A percentile compares a stretch with the other conserved stretches of the same genome.
Conservation (phyloP, 805 yeast species). For the Metschnikowia lunata region DNA sequence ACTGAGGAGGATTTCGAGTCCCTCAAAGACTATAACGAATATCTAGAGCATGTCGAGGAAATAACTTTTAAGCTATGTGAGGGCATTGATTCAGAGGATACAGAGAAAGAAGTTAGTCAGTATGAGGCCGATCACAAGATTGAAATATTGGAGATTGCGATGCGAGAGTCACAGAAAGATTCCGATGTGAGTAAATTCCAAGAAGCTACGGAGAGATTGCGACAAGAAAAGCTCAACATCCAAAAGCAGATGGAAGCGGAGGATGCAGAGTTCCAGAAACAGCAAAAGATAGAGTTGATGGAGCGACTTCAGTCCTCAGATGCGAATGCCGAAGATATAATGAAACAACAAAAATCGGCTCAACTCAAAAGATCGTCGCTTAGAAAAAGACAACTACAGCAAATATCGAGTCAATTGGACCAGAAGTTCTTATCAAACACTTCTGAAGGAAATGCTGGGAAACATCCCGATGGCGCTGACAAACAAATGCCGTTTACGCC, state of each 20-base stretch:
- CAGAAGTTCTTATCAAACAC: constrained; percentile 31
- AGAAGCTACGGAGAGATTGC: constrained; percentile 45
- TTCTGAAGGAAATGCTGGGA: constrained; percentile 24
- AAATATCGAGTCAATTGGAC: constrained; percentile 54
- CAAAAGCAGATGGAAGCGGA: constrained; percentile 55
- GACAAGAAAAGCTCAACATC: constrained; percentile 63
- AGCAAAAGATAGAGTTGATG: constrained; percentile 39
- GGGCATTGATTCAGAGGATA: constrained; percentile 62
- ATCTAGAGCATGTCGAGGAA: constrained; percentile 79
- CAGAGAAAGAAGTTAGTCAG: constrained; percentile 60
- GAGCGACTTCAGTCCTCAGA: constrained; percentile 33
- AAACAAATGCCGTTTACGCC: constrained; percentile 75
- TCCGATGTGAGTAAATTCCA: constrained; percentile 70
- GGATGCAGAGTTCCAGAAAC: constrained; percentile 36
- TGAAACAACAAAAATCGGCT: constrained; percentile 33
- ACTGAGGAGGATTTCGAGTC: constrained; percentile 65
- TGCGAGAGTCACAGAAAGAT: constrained; percentile 53
- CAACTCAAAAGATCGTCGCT: constrained; percentile 60
- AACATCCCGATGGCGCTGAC: constrained; percentile 19
- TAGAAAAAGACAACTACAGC: constrained; percentile 56
- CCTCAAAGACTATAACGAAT: constrained; percentile 62
- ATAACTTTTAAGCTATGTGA: constrained; percentile 73
- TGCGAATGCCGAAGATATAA: constrained; percentile 36
- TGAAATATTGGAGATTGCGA: constrained; percentile 71
- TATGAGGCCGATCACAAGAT: constrained; percentile 73